Conservation (phyloP, 208 protist genomes). For the Trypanosoma brucei region DNA sequence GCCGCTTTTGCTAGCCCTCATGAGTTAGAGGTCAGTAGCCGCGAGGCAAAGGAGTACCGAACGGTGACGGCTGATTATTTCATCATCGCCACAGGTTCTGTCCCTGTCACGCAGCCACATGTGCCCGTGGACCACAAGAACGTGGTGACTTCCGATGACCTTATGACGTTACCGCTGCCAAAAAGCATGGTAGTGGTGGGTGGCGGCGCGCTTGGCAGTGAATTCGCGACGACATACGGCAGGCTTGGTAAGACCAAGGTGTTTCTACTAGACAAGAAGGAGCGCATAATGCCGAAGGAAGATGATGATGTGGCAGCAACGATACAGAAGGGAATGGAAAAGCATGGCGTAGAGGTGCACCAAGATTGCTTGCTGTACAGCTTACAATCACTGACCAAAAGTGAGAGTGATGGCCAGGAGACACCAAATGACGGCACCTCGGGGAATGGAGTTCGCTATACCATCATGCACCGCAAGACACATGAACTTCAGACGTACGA, state of each 20-base stretch:
- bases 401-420: constrained; percentile 17
- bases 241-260: constrained; percentile 72
- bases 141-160: constrained; percentile 65
- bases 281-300: constrained; percentile 63
- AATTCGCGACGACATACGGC: constrained; percentile 74
- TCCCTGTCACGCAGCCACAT: constrained; percentile 51
- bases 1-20: constrained; percentile 50
- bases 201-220: constrained; percentile 64
- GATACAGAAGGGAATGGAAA: constrained; percentile 42
- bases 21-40: constrained; percentile 52
- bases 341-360: constrained; percentile 55
- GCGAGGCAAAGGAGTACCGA: constrained; percentile 37
- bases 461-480: constrained; percentile 55
- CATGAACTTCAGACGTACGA: constrained; percentile 47
- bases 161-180: constrained; percentile 66
- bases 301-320: constrained; percentile 53
- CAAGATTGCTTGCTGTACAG: constrained; percentile 71
- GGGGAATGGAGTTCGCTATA: constrained; percentile 66
- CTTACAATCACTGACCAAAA: constrained; percentile 59
- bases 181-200: constrained; percentile 73
- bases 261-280: constrained; percentile 57
- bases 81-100: constrained; percentile 71
- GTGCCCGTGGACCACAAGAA: constrained; percentile 41
- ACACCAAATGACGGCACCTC: constrained; percentile 16
- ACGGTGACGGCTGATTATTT: constrained; percentile 74